Evolutionary conservation across 257 asterid species (phyloP), one percentile per base, ranked within the genome.

Genomic region (Verbascum thapsus): DNA sequence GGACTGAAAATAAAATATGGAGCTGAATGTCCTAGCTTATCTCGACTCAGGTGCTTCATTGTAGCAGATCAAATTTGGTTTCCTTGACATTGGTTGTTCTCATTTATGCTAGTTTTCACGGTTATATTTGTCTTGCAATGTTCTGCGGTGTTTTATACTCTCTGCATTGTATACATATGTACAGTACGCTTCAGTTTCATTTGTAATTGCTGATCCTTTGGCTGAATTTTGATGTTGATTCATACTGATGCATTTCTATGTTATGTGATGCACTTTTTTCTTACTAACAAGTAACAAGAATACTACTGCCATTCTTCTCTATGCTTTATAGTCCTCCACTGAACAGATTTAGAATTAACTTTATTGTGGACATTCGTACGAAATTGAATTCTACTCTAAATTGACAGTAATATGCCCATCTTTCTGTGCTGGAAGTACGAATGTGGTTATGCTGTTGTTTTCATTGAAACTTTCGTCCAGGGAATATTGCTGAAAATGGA

Each of bases 171-270:
- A 9, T 23, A 39, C 45, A 32, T 43, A 7, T 30, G 9, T 8
- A 5, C 10, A 40, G 53, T 23, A 40, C 35, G 57, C 45, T 34
- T 53, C 51, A n/a, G n/a, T 47, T n/a, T 40, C 18, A 8, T 32
- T 58, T 72, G 18, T 53, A 39, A 38, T 41, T 52, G 44, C 32
- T 48, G 58, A 15, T 55, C 52, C 15, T 52, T 8, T 30, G 26
- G 7, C 43, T 8, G 71, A n/a, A 8, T 16, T 9, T 10, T 48
- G 48, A 40, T 49, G 51, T 47, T 67, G 4, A 5, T 16, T 52
- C 12, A 3, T 43, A 26, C 5, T 5, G 32, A 5, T 26, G 2
- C 32, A 5, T 26, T 2, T 1, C 32, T 26, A 26, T 26, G 5
- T 26, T 26, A 26, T 26, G 32, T 26, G 32, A 26, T 26, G 32